Conservation (phyloP, 2,329 filamentous ascomycete species). For the Cadophora luteo-olivacea region DNA sequence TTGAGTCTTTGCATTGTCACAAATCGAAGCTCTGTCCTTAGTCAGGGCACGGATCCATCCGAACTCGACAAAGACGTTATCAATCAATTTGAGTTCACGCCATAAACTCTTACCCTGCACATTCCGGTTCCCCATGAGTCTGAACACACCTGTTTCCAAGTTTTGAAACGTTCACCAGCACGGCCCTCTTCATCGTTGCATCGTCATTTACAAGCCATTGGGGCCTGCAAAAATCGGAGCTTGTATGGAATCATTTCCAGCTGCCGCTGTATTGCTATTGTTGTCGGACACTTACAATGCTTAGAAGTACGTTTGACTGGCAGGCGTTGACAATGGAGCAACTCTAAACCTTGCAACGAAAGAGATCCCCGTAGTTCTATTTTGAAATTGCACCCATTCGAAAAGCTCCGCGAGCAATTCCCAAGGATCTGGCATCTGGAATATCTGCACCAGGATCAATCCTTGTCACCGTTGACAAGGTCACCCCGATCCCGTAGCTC, state of each 20-base stretch:
- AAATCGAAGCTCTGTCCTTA: not conserved
- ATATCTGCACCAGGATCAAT: not conserved
- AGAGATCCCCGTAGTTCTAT: not conserved
- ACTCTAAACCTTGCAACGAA: not conserved
- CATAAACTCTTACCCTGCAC: not conserved
- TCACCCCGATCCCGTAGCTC: not conserved
- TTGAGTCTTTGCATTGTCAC: not conserved
- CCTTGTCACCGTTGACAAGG: not conserved
- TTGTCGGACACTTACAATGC: not conserved
- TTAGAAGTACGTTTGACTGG: not conserved
- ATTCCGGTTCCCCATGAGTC: not conserved
- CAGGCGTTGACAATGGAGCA: not conserved
- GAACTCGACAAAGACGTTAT: not conserved
- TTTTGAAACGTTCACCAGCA: not conserved
- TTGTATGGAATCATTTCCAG: not conserved
- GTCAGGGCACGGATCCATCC: slow-evolving; percentile 4
- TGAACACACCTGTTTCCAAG: not conserved
- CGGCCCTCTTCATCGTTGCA: not conserved
- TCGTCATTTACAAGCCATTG: not conserved
- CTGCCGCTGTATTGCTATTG: not conserved
- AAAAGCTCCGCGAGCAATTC: not conserved
- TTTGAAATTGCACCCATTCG: not conserved
- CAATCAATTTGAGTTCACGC: slow-evolving; percentile 6
- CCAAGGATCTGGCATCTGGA: slow-evolving; percentile 5
- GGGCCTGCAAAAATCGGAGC: not conserved